A percentile compares a stretch with the other conserved stretches of the same genome.
Evolutionary conservation across 2,329 filamentous ascomycete genomes (phyloP).

Genomic region (Dryadomyces sulphureus): DNA sequence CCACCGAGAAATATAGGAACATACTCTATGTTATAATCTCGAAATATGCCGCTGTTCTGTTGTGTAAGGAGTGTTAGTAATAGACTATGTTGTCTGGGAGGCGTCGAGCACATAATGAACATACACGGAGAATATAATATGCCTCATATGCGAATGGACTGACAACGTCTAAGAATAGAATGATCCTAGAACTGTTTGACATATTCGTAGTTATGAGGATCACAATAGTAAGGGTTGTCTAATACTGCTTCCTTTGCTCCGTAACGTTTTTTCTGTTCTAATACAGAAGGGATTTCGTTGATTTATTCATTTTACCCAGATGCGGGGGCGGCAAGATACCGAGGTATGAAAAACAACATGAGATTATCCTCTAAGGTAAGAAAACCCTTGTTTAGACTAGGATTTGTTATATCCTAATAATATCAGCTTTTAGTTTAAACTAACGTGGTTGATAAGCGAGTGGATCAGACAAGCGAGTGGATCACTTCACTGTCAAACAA

Average conservation of each 20-base stretch:
- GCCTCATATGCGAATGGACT: slow-evolving; percentile 25
- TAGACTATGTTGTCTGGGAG: slow-evolving; percentile 10
- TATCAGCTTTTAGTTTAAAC: too few species aligned
- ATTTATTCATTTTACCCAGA: not conserved
- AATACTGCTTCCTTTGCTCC: too few species aligned
- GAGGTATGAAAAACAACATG: not conserved
- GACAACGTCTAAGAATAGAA: slow-evolving; percentile 23
- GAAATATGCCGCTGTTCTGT: slow-evolving; percentile 19
- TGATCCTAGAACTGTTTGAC: slow-evolving; percentile 22
- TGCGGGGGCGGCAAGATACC: not conserved
- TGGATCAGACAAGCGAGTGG: too few species aligned
- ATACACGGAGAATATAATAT: slow-evolving; percentile 22
- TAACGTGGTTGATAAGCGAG: too few species aligned
- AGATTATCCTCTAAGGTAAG: too few species aligned
- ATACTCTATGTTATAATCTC: slow-evolving; percentile 17
- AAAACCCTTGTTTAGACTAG: too few species aligned
- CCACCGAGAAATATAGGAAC: slow-evolving; percentile 24
- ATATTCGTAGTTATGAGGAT: too few species aligned
- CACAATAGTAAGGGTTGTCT: too few species aligned
- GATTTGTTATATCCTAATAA: too few species aligned
- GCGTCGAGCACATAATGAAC: slow-evolving; percentile 22
- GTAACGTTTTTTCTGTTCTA: too few species aligned
- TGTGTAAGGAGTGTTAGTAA: not conserved
- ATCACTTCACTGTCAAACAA: too few species aligned
- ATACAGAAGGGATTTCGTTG: too few species aligned